Conservation (phyloP, 169 alveolate genomes). For the Plasmodium falciparum region DNA sequence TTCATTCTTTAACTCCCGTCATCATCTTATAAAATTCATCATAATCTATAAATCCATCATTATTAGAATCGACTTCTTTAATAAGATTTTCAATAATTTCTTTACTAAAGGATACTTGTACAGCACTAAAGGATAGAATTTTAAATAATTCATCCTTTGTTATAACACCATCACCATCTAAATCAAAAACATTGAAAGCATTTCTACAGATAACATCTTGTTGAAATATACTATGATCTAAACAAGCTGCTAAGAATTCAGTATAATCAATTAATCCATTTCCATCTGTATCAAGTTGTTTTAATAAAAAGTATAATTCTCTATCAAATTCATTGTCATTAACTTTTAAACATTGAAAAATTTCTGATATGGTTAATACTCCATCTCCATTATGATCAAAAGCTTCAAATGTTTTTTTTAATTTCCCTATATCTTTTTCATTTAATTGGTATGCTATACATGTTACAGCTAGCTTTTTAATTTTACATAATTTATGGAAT, state of each 20-base stretch:
- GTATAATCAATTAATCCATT: slow-evolving; percentile 95
- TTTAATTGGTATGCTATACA: slow-evolving; percentile 94
- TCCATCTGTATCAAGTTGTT: slow-evolving; percentile 92
- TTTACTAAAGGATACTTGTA: slow-evolving; percentile 63
- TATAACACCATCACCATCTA: slow-evolving; percentile 93
- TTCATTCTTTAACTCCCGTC: slow-evolving; percentile 71
- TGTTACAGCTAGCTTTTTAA: slow-evolving; percentile 95
- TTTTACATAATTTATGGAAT: slow-evolving; percentile 90
- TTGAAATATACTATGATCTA: slow-evolving; percentile 89
- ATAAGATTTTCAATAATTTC: slow-evolving; percentile 75
- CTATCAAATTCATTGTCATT: slow-evolving; percentile 80
- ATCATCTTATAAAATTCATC: slow-evolving; percentile 85
- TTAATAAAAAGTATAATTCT: slow-evolving; percentile 82
- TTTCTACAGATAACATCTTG: slow-evolving; percentile 91
- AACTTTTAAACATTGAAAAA: slow-evolving; percentile 79
- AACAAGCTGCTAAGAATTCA: slow-evolving; percentile 95
- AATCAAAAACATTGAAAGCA: slow-evolving; percentile 94
- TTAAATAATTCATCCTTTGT: slow-evolving; percentile 87
- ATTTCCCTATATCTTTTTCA: slow-evolving; percentile 91
- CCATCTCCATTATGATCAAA: slow-evolving; percentile 96
- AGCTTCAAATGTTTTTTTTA: slow-evolving; percentile 91
- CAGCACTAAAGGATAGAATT: slow-evolving; percentile 46
- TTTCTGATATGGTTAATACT: slow-evolving; percentile 84
- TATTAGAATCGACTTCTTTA: slow-evolving; percentile 82
- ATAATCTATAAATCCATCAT: slow-evolving; percentile 85